These are phyloP conservation scores for Thraustotheca clavata DNA, from an alignment of 352 stramenopile species.

Conservation along the genomic window DNA sequence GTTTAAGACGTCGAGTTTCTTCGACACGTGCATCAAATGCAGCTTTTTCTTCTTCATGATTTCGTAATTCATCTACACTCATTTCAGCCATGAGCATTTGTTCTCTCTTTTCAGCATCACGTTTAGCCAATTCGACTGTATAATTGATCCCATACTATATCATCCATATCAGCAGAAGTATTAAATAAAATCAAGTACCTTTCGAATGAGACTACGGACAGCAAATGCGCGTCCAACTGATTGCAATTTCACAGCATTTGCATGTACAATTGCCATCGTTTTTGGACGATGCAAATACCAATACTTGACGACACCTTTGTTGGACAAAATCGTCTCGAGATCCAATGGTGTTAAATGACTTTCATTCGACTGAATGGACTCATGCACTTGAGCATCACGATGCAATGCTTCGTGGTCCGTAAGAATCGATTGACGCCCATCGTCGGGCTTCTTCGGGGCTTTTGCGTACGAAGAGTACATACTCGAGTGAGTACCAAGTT, in stretches of 20 bases:
- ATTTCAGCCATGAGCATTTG: slow-evolving; percentile 56
- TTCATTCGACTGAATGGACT: slow-evolving; percentile 72
- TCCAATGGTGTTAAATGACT: slow-evolving; percentile 67
- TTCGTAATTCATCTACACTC: slow-evolving; percentile 43
- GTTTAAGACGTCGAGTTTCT: slow-evolving; percentile 63
- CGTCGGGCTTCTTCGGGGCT: slow-evolving; percentile 34
- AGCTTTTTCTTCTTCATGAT: slow-evolving; percentile 36
- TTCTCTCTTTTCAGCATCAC: slow-evolving; percentile 55
- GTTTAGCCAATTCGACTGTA: slow-evolving; percentile 59
- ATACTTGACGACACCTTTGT: slow-evolving; percentile 82
- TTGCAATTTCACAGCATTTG: slow-evolving; percentile 84
- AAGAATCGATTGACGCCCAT: slow-evolving; percentile 54
- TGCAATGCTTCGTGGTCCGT: slow-evolving; percentile 80
- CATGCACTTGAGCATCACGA: slow-evolving; percentile 68
- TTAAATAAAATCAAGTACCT: slow-evolving; percentile 20
- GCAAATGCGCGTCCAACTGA: slow-evolving; percentile 65
- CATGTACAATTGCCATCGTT: slow-evolving; percentile 85
- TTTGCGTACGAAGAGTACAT: slow-evolving; percentile 88
- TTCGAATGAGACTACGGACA: slow-evolving; percentile 58
- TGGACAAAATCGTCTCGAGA: slow-evolving; percentile 82
- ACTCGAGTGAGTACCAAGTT: background rate
- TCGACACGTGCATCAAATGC: slow-evolving; percentile 75
- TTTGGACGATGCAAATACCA: slow-evolving; percentile 84
- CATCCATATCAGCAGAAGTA: background rate
- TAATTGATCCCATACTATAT: slow-evolving; percentile 60